These are phyloP conservation scores for Conticribra guillardii DNA, from an alignment of 108 stramenopile species.

Conservation along the genomic window DNA sequence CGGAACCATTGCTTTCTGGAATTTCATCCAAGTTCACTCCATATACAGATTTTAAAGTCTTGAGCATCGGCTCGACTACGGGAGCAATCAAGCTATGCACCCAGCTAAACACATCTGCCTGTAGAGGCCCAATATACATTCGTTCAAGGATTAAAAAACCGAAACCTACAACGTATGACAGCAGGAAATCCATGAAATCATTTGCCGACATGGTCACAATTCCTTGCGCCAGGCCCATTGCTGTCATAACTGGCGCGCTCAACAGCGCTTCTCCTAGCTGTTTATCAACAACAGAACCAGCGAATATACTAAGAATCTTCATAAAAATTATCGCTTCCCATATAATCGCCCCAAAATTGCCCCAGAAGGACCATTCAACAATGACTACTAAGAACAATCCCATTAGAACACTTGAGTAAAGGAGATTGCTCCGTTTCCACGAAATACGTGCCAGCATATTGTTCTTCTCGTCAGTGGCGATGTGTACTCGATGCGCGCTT, in stretches of 20 bases:
- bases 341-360: slow-evolving; percentile 69
- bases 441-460: slow-evolving; percentile 36
- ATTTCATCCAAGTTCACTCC: too few species aligned
- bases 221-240: slow-evolving; percentile 62
- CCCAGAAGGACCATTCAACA: slow-evolving; percentile 82
- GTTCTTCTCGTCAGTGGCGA: slow-evolving; percentile 47
- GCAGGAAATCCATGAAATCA: slow-evolving; percentile 87
- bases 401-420: slow-evolving; percentile 68
- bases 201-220: slow-evolving; percentile 71
- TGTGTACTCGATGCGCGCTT: slow-evolving; percentile 40
- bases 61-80: neutral
- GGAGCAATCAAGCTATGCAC: neutral
- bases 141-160: slow-evolving; percentile 69
- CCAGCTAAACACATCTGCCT: slow-evolving; percentile 48
- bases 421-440: slow-evolving; percentile 74
- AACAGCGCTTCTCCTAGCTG: slow-evolving; percentile 80
- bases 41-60: too few species aligned
- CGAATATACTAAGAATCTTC: slow-evolving; percentile 63
- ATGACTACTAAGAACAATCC: slow-evolving; percentile 68
- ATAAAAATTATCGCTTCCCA: slow-evolving; percentile 81
- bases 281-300: slow-evolving; percentile 59
- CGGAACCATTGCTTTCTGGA: neutral
- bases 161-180: slow-evolving; percentile 78
- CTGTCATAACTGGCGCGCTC: slow-evolving; percentile 70
- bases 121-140: slow-evolving; percentile 68